Conservation (phyloP, 1,139 yeast genomes). For the Blastobotrys illinoisensis region DNA sequence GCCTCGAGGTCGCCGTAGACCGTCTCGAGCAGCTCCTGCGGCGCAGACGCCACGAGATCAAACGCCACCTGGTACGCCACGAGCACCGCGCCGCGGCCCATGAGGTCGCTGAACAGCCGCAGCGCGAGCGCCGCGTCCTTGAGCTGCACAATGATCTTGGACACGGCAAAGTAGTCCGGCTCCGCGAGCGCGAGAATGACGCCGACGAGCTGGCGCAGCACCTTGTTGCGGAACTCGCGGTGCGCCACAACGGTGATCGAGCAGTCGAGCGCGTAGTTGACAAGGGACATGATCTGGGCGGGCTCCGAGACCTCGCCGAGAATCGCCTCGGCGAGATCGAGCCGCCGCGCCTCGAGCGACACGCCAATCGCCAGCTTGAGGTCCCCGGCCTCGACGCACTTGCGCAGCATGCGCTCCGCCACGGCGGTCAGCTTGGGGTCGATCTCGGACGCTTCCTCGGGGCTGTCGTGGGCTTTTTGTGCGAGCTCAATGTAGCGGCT, state of each 20-base stretch:
- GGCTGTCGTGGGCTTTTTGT: conserved; percentile 47
- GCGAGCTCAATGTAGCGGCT: conserved; percentile 69
- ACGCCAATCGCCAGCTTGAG: conserved; percentile 83
- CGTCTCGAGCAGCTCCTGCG: conserved; percentile 80
- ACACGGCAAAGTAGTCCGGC: conserved; percentile 75
- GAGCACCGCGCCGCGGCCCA: conserved; percentile 41
- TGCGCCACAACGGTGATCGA: conserved; percentile 62
- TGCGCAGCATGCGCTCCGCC: conserved; percentile 80
- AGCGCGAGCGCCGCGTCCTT: conserved; percentile 70
- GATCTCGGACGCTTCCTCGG: conserved; percentile 31
- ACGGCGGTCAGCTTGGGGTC: conserved; percentile 62
- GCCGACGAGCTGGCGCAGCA: conserved; percentile 57
- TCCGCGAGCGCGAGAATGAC: conserved; percentile 51
- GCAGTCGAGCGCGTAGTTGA: conserved; percentile 74
- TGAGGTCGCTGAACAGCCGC: conserved; percentile 56
- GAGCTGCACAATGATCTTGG: conserved; percentile 83
- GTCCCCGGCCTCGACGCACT: conserved; percentile 69
- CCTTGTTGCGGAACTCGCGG: conserved; percentile 58
- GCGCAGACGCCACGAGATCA: conserved; percentile 85
- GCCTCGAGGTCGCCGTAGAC: conserved; percentile 35
- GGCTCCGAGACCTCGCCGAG: conserved; percentile 13
- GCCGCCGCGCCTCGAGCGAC: conserved; percentile 79
- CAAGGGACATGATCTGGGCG: conserved; percentile 45
- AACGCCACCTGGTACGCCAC: conserved; percentile 92
- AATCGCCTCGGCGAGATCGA: conserved; percentile 63